Conservation (phyloP, 371 early-diverging fungal genomes). For the Funneliformis caledonium region DNA sequence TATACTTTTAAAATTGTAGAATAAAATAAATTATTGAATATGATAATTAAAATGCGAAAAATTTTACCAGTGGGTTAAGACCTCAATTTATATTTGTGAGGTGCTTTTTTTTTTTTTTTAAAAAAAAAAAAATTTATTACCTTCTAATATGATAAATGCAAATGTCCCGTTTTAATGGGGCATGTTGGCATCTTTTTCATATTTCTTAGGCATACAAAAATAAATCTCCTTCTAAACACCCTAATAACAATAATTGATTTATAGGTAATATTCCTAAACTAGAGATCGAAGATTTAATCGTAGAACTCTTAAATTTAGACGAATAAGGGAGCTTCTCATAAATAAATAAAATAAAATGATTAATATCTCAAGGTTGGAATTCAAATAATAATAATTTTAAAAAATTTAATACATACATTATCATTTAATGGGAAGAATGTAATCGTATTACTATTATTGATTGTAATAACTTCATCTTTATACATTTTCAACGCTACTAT, state of each 20-base stretch:
- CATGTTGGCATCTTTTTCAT: too few relatives aligned
- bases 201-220: slow-evolving; percentile 59
- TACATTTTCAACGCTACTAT: slow-evolving; percentile 59
- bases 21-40: too few relatives aligned
- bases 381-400: background rate
- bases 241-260: slow-evolving; percentile 65
- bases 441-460: slow-evolving; percentile 66
- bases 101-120: too few relatives aligned
- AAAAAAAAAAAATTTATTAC: too few relatives aligned
- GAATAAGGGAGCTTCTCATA: slow-evolving; percentile 61
- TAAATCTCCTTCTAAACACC: slow-evolving; percentile 68
- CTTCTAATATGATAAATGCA: too few relatives aligned
- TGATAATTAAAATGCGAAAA: too few relatives aligned
- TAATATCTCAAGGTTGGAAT: slow-evolving; percentile 1
- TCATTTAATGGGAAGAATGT: slow-evolving; percentile 72
- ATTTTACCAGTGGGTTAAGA: too few relatives aligned
- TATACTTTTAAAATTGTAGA: too few relatives aligned
- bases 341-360: background rate
- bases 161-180: too few relatives aligned
- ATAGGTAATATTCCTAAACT: slow-evolving; percentile 63
- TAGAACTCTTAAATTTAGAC: slow-evolving; percentile 67
- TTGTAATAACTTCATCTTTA: slow-evolving; percentile 68
- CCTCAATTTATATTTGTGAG: too few relatives aligned
- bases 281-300: slow-evolving; percentile 67
- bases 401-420: slow-evolving; percentile 54